A percentile compares a stretch with the other conserved stretches of the same genome.
Evolutionary conservation across 1,284 basidiomycete species (phyloP).

Genomic region (Puccinia horiana): DNA sequence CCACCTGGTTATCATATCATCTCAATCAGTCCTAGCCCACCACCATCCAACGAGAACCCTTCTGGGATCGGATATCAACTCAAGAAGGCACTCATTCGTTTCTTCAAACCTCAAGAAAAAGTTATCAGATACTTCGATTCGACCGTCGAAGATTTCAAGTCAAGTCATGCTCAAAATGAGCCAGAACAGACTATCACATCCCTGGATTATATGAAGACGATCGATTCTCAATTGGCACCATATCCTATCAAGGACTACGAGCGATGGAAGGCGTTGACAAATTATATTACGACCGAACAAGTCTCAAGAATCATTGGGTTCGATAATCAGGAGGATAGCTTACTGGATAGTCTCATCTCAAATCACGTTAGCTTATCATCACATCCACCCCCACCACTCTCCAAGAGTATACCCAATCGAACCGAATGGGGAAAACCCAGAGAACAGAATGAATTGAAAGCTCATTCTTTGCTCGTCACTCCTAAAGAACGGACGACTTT

Average conservation of each 20-base stretch:
- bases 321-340: slow-evolving; percentile 11
- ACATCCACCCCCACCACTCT: background rate
- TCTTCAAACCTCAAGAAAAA: slow-evolving; percentile 42
- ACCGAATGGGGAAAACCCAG: slow-evolving; percentile 20
- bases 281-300: background rate
- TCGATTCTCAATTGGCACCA: slow-evolving; percentile 33
- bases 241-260: slow-evolving; percentile 33
- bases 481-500: slow-evolving; percentile 42
- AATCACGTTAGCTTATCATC: slow-evolving; percentile 8
- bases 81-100: slow-evolving; percentile 18
- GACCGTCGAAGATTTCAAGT: background rate
- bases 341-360: slow-evolving; percentile 34
- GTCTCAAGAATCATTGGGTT: slow-evolving; percentile 24
- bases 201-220: slow-evolving; percentile 34
- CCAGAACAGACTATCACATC: slow-evolving; percentile 32
- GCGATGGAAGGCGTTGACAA: slow-evolving; percentile 32
- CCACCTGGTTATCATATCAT: slow-evolving; percentile 48
- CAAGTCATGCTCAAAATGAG: background rate
- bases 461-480: background rate
- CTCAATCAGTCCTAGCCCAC: slow-evolving; percentile 13
- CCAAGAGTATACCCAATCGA: background rate
- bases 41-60: background rate
- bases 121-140: slow-evolving; percentile 28
- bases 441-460: background rate
- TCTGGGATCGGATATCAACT: slow-evolving; percentile 26